These are phyloP conservation scores for Claviceps monticola DNA, from an alignment of 2,329 filamentous ascomycete genomes.

Conservation along the genomic window DNA sequence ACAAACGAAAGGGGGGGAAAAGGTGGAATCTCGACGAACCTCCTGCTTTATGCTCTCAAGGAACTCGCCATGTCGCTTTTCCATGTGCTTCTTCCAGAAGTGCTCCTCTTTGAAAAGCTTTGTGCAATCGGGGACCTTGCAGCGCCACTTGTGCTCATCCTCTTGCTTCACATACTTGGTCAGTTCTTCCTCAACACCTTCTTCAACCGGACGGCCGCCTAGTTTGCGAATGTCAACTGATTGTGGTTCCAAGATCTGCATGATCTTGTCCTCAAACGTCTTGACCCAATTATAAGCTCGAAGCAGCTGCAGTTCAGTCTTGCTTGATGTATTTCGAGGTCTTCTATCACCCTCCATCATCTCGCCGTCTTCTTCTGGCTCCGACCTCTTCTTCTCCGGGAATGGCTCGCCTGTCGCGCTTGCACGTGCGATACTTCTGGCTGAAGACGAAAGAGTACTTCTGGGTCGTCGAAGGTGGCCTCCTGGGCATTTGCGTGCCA, in stretches of 20 bases:
- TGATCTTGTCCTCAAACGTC: slow-evolving; percentile 93
- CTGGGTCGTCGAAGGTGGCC: slow-evolving; percentile 90
- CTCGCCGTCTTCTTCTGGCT: slow-evolving; percentile 46
- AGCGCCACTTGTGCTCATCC: slow-evolving; percentile 92
- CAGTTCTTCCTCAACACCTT: slow-evolving; percentile 77
- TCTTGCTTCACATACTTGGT: slow-evolving; percentile 88
- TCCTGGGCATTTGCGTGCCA: slow-evolving; percentile 89
- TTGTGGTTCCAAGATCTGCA: slow-evolving; percentile 84
- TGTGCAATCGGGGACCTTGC: slow-evolving; percentile 88
- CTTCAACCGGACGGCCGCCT: slow-evolving; percentile 74
- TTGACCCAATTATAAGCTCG: slow-evolving; percentile 98
- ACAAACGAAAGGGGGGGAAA: not conserved
- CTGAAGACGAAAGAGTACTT: slow-evolving; percentile 67
- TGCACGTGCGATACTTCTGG: slow-evolving; percentile 73
- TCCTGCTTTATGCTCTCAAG: slow-evolving; percentile 66
- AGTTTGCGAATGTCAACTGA: slow-evolving; percentile 79
- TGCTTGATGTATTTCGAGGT: slow-evolving; percentile 52
- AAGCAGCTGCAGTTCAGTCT: slow-evolving; percentile 82
- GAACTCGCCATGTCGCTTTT: slow-evolving; percentile 91
- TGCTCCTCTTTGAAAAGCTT: slow-evolving; percentile 96
- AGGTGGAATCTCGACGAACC: slow-evolving; percentile 43
- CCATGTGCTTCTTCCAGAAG: slow-evolving; percentile 96
- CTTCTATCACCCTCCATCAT: slow-evolving; percentile 50
- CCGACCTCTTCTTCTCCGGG: slow-evolving; percentile 65
- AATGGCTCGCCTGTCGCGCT: slow-evolving; percentile 74